Base-by-base conservation (phyloP, 768 basidiomycete genomes). In the Trametes cingulata region DNA sequence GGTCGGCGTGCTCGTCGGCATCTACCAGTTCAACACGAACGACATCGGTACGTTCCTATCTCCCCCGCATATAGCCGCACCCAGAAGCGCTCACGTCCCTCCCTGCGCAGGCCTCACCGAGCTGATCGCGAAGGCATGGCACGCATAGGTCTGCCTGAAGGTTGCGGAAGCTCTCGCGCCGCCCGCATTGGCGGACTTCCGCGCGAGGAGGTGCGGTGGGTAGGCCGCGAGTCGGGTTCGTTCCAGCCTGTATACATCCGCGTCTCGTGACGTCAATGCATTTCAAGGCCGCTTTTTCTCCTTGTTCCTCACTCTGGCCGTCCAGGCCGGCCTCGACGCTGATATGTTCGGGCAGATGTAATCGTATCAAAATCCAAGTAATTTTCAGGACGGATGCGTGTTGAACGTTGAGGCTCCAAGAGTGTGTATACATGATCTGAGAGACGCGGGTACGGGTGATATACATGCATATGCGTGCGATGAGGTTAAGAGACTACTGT, bases 11-110 rank as follows among this genome's bases (percentile, higher is more conserved):
- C 80, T 95, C 52, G 85, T 93, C 45, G 96, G 97, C 15, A 83
- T 98, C 6, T 99, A 97, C 78, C 90, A 97, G 74, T 98, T 98
- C 80, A 98, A 98, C 78, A 98, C 97, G 42, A 94, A 96, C 71
- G 96, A 98, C 72, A 87, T 99, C 63, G 95, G 97, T 97, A 67
- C 65, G 91, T 80, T 8, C 35, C 33, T 39, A 15, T 40, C n/a
- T 14, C 15, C 25, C n/a, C 20, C 56, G 42, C 56, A 36, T 56
- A 35, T 55, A 41, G 20, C 51, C 40, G 42, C 50, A 59, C 53
- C 60, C 47, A 52, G 20, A 33, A 33, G 6, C 66, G 62, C 22
- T 63, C 62, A 35, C 68, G 60, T 49, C 60, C 62, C 7, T 49
- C 61, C n/a, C n/a, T n/a, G n/a, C n/a, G 6, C 65, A 95, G 94